A percentile compares a stretch with the other conserved stretches of the same genome.
phyloP scores from a whole-genome alignment of 495 filamentous ascomycete species.

The Xylaria curta region DNA sequence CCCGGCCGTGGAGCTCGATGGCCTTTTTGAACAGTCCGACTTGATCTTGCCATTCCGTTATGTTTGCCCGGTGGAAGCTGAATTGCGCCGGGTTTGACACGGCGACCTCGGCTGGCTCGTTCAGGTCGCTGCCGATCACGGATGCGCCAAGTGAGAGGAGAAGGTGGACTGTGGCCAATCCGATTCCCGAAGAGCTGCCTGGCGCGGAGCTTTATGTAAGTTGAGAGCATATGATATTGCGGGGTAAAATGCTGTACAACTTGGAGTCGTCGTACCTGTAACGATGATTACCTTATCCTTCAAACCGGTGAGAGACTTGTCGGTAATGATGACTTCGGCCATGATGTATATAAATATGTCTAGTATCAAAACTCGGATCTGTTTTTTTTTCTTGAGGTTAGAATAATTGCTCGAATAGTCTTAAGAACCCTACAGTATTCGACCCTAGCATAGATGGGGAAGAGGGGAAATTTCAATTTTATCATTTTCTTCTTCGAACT shows the following conservation, averaged over 20 bases:
- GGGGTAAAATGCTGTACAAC: background rate
- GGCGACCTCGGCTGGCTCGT: conserved; percentile 37
- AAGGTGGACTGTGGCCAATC: conserved; percentile 52
- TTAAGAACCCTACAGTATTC: background rate
- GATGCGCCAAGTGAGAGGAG: conserved; percentile 53
- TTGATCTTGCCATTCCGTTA: conserved; percentile 51
- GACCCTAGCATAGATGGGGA: background rate
- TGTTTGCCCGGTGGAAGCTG: conserved; percentile 47
- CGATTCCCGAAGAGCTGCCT: conserved; percentile 61
- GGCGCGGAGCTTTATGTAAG: conserved; percentile 17
- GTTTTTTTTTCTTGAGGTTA: no score
- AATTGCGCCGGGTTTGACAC: conserved; percentile 22
- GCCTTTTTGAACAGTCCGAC: conserved; percentile 49
- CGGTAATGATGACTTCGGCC: conserved; percentile 42
- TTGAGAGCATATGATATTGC: background rate
- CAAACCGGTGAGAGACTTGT: conserved; percentile 43
- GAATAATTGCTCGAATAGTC: background rate
- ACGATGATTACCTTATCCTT: conserved; percentile 56
- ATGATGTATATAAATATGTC: conserved; percentile 24
- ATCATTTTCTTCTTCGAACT: background rate
- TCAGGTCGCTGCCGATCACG: conserved; percentile 53
- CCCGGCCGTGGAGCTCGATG: conserved; percentile 46
- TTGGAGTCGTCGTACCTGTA: conserved; percentile 47
- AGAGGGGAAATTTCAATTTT: background rate
- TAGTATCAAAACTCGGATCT: background rate